Evolutionary conservation across 1,139 yeast genomes (phyloP).

Genomic region (Candida sp.): DNA sequence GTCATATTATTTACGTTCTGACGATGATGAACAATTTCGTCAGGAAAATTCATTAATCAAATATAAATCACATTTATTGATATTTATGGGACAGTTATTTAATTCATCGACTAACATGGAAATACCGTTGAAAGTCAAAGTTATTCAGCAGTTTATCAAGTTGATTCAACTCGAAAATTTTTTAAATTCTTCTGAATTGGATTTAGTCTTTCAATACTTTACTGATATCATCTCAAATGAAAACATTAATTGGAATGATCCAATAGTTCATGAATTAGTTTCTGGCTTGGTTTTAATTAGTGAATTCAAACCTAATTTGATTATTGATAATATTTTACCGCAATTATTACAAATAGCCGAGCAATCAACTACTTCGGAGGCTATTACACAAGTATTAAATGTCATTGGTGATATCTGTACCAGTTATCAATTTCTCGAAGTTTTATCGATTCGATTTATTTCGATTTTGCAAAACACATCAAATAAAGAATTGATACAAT

Average conservation of each 20-base stretch:
- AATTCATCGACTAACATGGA: conserved; percentile 66
- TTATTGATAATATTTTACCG: conserved; percentile 62
- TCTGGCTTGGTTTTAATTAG: conserved; percentile 42
- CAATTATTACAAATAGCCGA: conserved; percentile 34
- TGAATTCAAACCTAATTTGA: conserved; percentile 19
- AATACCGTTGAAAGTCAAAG: conserved; percentile 62
- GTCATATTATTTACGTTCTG: conserved; percentile 27
- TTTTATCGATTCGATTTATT: conserved; percentile 43
- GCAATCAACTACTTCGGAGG: conserved; percentile 14
- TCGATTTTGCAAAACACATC: conserved; percentile 34
- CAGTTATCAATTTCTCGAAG: conserved; percentile 46
- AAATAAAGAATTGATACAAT: conserved; percentile 12
- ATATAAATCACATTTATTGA: conserved; percentile 64
- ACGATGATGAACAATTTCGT: conserved; percentile 28
- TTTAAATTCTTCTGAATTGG: conserved; percentile 51
- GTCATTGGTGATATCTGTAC: conserved; percentile 45
- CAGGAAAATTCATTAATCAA: conserved; percentile 12
- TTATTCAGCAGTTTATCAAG: conserved; percentile 62
- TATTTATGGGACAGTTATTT: conserved; percentile 62
- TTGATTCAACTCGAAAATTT: conserved; percentile 45
- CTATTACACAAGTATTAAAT: conserved; percentile 41
- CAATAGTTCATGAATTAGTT: conserved; percentile 34
- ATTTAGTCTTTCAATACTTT: conserved; percentile 63
- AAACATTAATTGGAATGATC: conserved; percentile 32
- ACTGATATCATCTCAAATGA: conserved; percentile 51